Base-by-base conservation (phyloP, 1,139 yeast species). In the Blastobotrys petasosporus region DNA sequence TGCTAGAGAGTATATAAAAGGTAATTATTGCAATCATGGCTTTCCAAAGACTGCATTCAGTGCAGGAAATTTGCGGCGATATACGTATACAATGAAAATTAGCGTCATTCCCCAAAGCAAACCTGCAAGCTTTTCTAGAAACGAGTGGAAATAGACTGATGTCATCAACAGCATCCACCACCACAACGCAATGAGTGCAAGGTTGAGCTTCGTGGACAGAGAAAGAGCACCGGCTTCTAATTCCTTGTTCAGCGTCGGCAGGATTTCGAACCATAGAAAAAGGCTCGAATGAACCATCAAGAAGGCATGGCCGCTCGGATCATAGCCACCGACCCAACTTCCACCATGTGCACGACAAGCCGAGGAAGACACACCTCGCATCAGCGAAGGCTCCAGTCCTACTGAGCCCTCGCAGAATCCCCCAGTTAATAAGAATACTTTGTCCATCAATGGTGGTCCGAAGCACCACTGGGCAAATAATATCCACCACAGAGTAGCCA, bases 261-360 rank as follows among this genome's bases (percentile, higher is more conserved):
- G 55, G 6, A 80, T 64, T 61, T 90, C 97, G 49, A 79, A 78
- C 61, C 85, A 73, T 55, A 92, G 61, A 51, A 83, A 77, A 57
- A 85, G 67, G 13, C 86, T 77, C 47, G 92, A 77, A 52, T 86
- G 82, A 2, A 85, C 78, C 47, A 92, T 66, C 39, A 92, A 63
- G 57, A 90, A 92, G 0, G 87, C 85, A 62, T 92, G 98, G 0
- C 98, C 98, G 51, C 94, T 83, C 11, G 97, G 95, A 67, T 92
- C 98, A 60, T 87, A 95, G 0, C 98, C 98, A 1, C 96, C 97
- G 8, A 61, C 62, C 98, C 97, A 90, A 2, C 68, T 54, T 0
- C 97, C 97, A 20, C 77, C 78, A 17, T 77, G 54, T 25, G 67
- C 59, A 38, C 88, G 69, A 60, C 97, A 88, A 4, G 68, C 67